These are phyloP conservation scores for Torulaspora globosa DNA, from an alignment of 1,139 yeast species.

Conservation along the genomic window DNA sequence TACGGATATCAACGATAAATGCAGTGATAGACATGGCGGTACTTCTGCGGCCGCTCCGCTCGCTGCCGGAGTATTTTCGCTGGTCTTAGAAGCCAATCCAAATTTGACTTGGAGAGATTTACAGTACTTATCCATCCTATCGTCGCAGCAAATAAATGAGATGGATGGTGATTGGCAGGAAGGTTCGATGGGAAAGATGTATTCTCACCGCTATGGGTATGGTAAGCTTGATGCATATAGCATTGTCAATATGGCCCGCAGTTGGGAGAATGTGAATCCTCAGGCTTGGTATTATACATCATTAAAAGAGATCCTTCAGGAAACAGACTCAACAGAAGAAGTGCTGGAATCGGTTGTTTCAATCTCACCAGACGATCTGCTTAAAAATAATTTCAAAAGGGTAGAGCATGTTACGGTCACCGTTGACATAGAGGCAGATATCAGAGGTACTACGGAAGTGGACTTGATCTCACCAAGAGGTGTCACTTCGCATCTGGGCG, in stretches of 20 bases:
- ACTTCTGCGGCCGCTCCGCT: slow-evolving; percentile 99
- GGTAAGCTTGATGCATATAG: slow-evolving; percentile 84
- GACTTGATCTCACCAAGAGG: slow-evolving; percentile 73
- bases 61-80: slow-evolving; percentile 89
- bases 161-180: slow-evolving; percentile 67
- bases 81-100: slow-evolving; percentile 79
- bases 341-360: slow-evolving; percentile 44
- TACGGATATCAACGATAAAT: slow-evolving; percentile 71
- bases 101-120: slow-evolving; percentile 93
- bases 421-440: slow-evolving; percentile 60
- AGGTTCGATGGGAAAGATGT: slow-evolving; percentile 53
- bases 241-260: slow-evolving; percentile 67
- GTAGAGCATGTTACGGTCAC: slow-evolving; percentile 85
- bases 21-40: slow-evolving; percentile 83
- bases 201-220: slow-evolving; percentile 86
- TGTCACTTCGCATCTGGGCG: slow-evolving; percentile 67
- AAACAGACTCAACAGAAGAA: slow-evolving; percentile 28
- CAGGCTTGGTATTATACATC: slow-evolving; percentile 72
- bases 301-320: slow-evolving; percentile 27
- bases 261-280: slow-evolving; percentile 84
- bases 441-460: slow-evolving; percentile 69
- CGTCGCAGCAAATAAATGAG: slow-evolving; percentile 66
- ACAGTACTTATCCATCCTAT: slow-evolving; percentile 73
- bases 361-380: slow-evolving; percentile 49
- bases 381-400: slow-evolving; percentile 56